These are phyloP conservation scores for Solanum paucissectum DNA, from an alignment of 257 asterid species.

Conservation along the genomic window DNA sequence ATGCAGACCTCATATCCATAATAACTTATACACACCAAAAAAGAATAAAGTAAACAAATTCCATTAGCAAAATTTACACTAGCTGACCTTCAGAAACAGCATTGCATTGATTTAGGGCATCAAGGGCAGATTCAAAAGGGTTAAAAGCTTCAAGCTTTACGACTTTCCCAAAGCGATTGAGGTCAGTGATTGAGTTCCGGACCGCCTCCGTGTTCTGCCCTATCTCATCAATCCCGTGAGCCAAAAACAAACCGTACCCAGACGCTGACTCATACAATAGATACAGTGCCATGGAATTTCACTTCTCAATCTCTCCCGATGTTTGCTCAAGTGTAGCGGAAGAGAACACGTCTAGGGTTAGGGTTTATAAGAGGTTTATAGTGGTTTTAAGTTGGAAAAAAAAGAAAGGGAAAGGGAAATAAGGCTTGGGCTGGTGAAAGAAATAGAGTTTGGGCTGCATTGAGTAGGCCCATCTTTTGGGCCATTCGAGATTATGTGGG, in stretches of 20 bases:
- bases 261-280: slow-evolving; percentile 75
- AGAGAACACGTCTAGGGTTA: not conserved
- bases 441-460: not conserved
- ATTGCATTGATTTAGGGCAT: slow-evolving; percentile 86
- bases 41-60: not conserved
- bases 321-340: not conserved
- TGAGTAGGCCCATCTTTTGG: not conserved
- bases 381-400: not conserved
- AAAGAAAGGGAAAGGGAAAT: not conserved
- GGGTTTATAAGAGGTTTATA: slow-evolving; percentile 2
- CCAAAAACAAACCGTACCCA: slow-evolving; percentile 53
- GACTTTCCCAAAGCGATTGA: slow-evolving; percentile 73
- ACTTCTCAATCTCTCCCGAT: not conserved
- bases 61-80: not conserved
- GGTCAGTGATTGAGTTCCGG: slow-evolving; percentile 59
- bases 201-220: slow-evolving; percentile 88
- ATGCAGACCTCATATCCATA: not conserved
- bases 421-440: not conserved
- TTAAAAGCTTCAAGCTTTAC: slow-evolving; percentile 61
- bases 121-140: slow-evolving; percentile 82
- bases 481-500: not conserved
- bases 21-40: not conserved
- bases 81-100: slow-evolving; percentile 75
- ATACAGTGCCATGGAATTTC: slow-evolving; percentile 46
- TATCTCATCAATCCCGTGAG: slow-evolving; percentile 73